Evolutionary conservation across 2,329 filamentous ascomycete species (phyloP), one percentile per base, ranked within the genome.

Genomic region (Colletotrichum shisoi): DNA sequence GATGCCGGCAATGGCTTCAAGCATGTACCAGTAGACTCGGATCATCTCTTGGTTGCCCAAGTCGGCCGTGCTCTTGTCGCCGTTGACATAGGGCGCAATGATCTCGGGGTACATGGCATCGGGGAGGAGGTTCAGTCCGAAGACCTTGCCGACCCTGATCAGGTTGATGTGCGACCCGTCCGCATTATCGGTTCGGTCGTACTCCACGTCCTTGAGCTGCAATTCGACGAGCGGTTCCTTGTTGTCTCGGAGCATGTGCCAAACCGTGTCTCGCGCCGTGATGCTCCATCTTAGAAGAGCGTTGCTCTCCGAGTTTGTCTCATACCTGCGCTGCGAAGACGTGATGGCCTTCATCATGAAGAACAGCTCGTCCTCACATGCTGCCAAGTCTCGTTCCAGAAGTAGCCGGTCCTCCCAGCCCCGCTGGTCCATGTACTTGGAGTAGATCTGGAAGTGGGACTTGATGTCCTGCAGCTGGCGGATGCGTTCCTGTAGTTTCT

Each of bases 311-410:
- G 88, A 87, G 57, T 87, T 83, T 53, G 86, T 86, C 68, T 96
- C 93, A 70, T 88, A 89, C 75, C 94, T 95, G 67, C 93, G 86
- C 78, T 99, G 95, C 5, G 94, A 96, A 3, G 93, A 96, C 1
- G 95, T 99, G 76, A 99, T 99, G 45, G 95, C 96, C 74, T 99
- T 98, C 95, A 99, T 98, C 83, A 99, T 91, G 80, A 99, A 99
- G 84, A 99, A 99, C 9, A 99, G 80, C 77, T 99, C 96, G 73
- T 99, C 95, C 76, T 98, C 95, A 74, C 93, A 97, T 21, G 88
- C 88, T 11, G 92, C 87, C 57, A 99, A 82, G 75, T 99, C 95
- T 58, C 91, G 90, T 75, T 99, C 95, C 49, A 99, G 85, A n/a
- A 89, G 81, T 67, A 97, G 83, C 40, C 93, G 88, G 75, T 98